Evolutionary conservation across 176 grass and related monocot species (phyloP).

Genomic region (Rhipidocladum racemiflorum): DNA sequence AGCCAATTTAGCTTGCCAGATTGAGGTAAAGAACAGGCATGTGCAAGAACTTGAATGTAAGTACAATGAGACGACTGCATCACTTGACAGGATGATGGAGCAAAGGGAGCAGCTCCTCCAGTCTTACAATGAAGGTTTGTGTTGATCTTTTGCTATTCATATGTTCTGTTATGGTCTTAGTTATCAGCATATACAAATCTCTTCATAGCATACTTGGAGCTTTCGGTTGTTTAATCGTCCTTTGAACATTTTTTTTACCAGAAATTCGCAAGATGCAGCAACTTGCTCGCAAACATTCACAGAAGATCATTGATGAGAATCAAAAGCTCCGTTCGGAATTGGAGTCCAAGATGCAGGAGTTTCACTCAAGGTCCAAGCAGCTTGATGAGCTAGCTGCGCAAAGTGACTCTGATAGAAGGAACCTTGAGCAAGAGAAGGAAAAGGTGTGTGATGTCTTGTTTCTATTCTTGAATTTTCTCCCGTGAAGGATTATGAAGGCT

Average conservation of each 20-base stretch:
- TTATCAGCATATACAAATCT: background rate
- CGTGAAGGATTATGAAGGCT: background rate
- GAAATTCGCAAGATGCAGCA: conserved; percentile 67
- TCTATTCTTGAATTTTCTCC: background rate
- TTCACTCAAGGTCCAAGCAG: conserved; percentile 22
- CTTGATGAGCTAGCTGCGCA: conserved; percentile 8
- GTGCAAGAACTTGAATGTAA: conserved; percentile 40
- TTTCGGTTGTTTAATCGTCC: background rate
- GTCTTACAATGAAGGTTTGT: conserved; percentile 37
- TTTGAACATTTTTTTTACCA: conserved; percentile 8
- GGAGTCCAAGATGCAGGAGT: conserved; percentile 50
- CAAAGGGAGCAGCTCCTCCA: conserved; percentile 43
- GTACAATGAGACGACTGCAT: conserved; percentile 41
- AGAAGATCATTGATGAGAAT: conserved; percentile 54
- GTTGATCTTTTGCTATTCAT: background rate
- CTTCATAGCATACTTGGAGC: background rate
- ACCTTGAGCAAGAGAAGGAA: conserved; percentile 22
- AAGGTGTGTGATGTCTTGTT: background rate
- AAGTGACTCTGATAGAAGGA: conserved; percentile 7
- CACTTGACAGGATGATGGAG: conserved; percentile 52
- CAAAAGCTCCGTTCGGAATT: conserved; percentile 45
- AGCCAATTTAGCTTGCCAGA: conserved; percentile 37
- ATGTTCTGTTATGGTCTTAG: background rate
- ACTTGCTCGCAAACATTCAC: conserved; percentile 54
- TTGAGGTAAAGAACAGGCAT: conserved; percentile 47